Percentiles rank a stretch among this genome's conserved stretches.
Conservation (phyloP, 164 flowering plant species). For the Amborella trichopoda region DNA sequence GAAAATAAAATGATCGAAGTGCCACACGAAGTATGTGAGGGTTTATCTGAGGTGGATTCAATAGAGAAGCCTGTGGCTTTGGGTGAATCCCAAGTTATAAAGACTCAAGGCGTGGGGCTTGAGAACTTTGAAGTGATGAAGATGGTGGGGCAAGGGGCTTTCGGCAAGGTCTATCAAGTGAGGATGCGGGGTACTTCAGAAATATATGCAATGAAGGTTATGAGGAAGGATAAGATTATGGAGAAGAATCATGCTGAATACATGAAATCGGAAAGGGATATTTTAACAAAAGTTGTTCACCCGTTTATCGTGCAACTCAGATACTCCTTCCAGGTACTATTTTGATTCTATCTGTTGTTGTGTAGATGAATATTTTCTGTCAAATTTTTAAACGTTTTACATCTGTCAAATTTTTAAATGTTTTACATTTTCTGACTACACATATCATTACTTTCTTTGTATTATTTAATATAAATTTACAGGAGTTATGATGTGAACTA, state of each 20-base stretch:
- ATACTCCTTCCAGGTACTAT: conserved; percentile 77
- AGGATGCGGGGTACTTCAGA: conserved; percentile 62
- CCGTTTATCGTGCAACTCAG: conserved; percentile 82
- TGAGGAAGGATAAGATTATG: conserved; percentile 79
- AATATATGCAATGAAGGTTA: conserved; percentile 94
- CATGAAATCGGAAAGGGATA: conserved; percentile 91
- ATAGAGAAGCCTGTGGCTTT: conserved; percentile 10
- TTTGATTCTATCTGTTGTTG: background rate
- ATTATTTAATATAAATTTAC: too few species aligned
- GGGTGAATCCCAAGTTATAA: conserved; percentile 8
- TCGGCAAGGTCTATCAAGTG: conserved; percentile 89
- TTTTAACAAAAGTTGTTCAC: conserved; percentile 70
- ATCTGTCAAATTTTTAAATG: too few species aligned
- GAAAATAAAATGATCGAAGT: conserved; percentile 29
- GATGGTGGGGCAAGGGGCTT: conserved; percentile 89
- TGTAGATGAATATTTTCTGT: too few species aligned
- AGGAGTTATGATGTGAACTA: too few species aligned
- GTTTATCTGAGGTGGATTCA: conserved; percentile 11
- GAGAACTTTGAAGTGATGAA: conserved; percentile 84
- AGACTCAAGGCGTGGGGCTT: conserved; percentile 33
- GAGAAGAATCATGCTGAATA: conserved; percentile 80
- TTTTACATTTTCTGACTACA: too few species aligned
- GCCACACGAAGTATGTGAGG: conserved; percentile 14
- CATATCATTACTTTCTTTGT: too few species aligned
- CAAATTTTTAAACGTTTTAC: too few species aligned